phyloP scores from a whole-genome alignment of 805 yeast genomes.

The Schwanniomyces vanrijiae region DNA sequence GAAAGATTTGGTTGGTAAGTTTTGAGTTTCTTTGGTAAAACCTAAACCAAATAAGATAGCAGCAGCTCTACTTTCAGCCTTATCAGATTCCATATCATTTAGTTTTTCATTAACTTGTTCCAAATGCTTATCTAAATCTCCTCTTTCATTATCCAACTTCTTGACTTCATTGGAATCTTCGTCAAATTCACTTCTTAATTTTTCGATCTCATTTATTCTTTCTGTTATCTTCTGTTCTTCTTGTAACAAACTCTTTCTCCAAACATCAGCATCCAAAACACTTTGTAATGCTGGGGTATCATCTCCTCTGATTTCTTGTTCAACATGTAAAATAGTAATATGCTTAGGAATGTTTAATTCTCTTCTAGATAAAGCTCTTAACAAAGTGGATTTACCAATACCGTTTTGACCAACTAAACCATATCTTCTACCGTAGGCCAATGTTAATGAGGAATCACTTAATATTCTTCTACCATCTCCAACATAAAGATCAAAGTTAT shows the following conservation, averaged over 20 bases:
- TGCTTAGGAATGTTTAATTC: conserved; percentile 93
- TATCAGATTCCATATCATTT: conserved; percentile 92
- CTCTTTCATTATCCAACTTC: conserved; percentile 85
- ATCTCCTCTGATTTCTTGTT: conserved; percentile 95
- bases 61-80: conserved; percentile 97
- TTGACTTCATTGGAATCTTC: conserved; percentile 72
- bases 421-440: conserved; percentile 90
- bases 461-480: conserved; percentile 94
- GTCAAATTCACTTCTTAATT: conserved; percentile 66
- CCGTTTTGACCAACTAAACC: conserved; percentile 99
- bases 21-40: conserved; percentile 84
- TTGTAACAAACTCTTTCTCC: conserved; percentile 85
- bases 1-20: conserved; percentile 80
- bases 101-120: conserved; percentile 80
- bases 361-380: conserved; percentile 90
- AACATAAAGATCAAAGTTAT: conserved; percentile 88
- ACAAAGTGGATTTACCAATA: conserved; percentile 96
- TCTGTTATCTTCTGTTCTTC: conserved; percentile 77
- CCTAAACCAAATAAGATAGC: conserved; percentile 91
- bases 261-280: conserved; percentile 98
- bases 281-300: conserved; percentile 89
- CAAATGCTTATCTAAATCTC: conserved; percentile 76
- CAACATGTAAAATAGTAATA: conserved; percentile 93
- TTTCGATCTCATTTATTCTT: conserved; percentile 73
- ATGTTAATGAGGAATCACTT: conserved; percentile 80